These are phyloP conservation scores for Adansonia digitata DNA, from an alignment of 345 rosid genomes.

Conservation along the genomic window DNA sequence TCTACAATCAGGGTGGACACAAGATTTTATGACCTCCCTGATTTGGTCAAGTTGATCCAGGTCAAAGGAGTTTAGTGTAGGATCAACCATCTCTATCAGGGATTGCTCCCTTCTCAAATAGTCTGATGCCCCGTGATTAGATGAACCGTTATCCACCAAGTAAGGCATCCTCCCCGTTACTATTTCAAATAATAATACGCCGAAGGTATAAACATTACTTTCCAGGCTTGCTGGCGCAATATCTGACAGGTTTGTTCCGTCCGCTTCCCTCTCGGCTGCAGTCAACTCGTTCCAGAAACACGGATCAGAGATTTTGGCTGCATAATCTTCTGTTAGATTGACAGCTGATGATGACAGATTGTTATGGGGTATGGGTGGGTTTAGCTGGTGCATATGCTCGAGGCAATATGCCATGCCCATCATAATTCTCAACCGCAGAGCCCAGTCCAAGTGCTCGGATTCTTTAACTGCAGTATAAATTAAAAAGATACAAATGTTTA, in stretches of 20 bases:
- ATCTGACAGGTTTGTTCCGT: conserved; percentile 27
- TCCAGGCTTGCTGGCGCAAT: conserved; percentile 22
- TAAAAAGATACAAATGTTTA: neutral
- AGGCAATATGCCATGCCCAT: conserved; percentile 90
- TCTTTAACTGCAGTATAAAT: conserved; percentile 61
- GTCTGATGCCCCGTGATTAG: conserved; percentile 53
- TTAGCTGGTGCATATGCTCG: conserved; percentile 72
- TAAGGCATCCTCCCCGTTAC: conserved; percentile 68
- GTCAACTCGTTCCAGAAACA: conserved; percentile 57
- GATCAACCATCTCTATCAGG: conserved; percentile 60
- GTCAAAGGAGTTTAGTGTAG: conserved; percentile 51
- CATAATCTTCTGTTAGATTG: conserved; percentile 82
- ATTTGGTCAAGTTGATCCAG: conserved; percentile 49
- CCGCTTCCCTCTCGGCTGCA: conserved; percentile 33
- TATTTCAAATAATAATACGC: conserved; percentile 72
- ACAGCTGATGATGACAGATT: conserved; percentile 60
- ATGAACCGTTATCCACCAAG: conserved; percentile 33
- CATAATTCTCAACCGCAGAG: conserved; percentile 70
- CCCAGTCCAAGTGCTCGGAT: conserved; percentile 88
- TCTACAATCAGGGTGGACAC: conserved; percentile 56
- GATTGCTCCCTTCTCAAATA: conserved; percentile 37
- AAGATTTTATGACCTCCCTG: conserved; percentile 50
- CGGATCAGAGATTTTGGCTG: conserved; percentile 72
- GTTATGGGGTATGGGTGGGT: conserved; percentile 62
- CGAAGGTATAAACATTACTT: conserved; percentile 65